Conservation (phyloP, 2,329 filamentous ascomycete species). For the Diaporthe caulivora region DNA sequence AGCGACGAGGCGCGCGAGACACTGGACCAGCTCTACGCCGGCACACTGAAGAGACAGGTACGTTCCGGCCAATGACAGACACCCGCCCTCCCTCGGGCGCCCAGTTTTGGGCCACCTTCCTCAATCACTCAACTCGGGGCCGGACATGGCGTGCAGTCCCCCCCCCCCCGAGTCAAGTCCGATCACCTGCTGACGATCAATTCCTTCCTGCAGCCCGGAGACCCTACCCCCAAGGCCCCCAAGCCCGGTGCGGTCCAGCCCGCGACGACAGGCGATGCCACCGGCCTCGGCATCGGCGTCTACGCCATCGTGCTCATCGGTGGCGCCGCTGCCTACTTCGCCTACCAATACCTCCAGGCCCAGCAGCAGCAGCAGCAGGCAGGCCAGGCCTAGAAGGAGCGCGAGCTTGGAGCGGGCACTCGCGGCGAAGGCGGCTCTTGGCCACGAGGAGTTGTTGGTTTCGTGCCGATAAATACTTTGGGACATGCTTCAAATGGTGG, state of each 20-base stretch:
- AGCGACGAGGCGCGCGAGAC: slow-evolving; percentile 98
- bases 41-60: slow-evolving; percentile 85
- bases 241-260: slow-evolving; percentile 61
- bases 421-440: neutral
- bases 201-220: slow-evolving; percentile 71
- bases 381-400: slow-evolving; percentile 16
- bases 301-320: slow-evolving; percentile 86
- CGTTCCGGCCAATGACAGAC: slow-evolving; percentile 47
- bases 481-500: slow-evolving; percentile 6
- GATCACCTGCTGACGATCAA: slow-evolving; percentile 10
- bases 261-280: slow-evolving; percentile 60
- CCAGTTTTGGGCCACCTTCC: neutral
- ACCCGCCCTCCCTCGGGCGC: neutral
- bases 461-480: slow-evolving; percentile 1
- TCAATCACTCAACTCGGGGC: neutral
- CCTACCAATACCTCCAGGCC: slow-evolving; percentile 87
- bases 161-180: neutral
- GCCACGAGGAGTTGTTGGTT: neutral
- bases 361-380: slow-evolving; percentile 52
- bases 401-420: neutral
- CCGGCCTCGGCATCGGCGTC: slow-evolving; percentile 79
- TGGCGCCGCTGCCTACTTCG: slow-evolving; percentile 81
- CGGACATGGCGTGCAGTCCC: neutral
- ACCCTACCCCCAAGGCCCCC: slow-evolving; percentile 78
- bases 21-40: slow-evolving; percentile 81